phyloP scores from a whole-genome alignment of 2,329 filamentous ascomycete species.

The Metarhizium rileyi region DNA sequence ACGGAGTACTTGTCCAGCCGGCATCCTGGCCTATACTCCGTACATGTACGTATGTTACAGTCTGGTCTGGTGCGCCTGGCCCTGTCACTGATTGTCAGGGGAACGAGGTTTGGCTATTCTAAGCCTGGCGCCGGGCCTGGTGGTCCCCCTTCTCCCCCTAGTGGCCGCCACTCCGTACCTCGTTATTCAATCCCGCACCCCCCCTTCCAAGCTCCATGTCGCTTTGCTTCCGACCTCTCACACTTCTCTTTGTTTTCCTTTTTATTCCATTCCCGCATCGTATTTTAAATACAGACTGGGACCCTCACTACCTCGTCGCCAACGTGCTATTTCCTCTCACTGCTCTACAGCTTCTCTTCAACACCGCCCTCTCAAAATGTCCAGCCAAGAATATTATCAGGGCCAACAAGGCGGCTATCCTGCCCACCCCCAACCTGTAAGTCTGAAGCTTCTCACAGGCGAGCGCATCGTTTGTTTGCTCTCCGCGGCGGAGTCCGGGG shows the following conservation, averaged over 20 bases:
- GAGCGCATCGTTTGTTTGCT: not conserved
- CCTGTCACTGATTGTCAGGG: too few relatives aligned
- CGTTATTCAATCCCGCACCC: not conserved
- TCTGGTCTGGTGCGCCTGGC: too few relatives aligned
- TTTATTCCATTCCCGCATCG: not conserved
- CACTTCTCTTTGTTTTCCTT: not conserved
- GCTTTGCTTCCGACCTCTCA: not conserved
- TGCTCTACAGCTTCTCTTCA: not conserved
- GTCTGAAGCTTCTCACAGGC: conserved; percentile 9
- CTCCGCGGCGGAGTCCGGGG: not conserved
- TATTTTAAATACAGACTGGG: not conserved
- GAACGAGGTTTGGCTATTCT: too few relatives aligned
- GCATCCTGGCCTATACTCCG: too few relatives aligned
- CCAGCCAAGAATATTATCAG: conserved; percentile 32
- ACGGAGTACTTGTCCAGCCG: too few relatives aligned
- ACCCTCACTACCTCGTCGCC: not conserved
- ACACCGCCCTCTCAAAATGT: conserved; percentile 19
- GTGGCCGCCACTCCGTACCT: too few relatives aligned
- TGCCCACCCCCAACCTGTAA: conserved; percentile 30
- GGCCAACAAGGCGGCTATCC: conserved; percentile 26
- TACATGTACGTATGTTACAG: too few relatives aligned
- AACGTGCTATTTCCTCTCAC: not conserved
- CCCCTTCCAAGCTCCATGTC: too few relatives aligned
- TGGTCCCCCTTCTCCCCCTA: too few relatives aligned
- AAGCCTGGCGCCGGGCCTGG: too few relatives aligned